Percentiles rank a stretch among this genome's conserved stretches.
These are phyloP conservation scores for Podila epigama DNA, from an alignment of 192 early-diverging fungal species.

Conservation along the genomic window DNA sequence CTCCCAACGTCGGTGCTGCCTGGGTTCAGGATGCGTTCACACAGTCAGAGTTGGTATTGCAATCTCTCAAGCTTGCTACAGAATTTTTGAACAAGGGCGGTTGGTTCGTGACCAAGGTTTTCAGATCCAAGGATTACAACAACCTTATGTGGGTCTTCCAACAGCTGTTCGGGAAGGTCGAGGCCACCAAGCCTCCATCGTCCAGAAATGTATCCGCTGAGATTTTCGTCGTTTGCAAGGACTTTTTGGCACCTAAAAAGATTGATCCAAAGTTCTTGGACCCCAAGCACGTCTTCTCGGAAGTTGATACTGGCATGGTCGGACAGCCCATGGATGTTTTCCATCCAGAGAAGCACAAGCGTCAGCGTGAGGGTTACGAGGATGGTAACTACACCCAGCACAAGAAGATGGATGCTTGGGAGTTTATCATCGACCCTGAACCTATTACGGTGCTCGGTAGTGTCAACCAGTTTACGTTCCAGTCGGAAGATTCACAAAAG, in stretches of 20 bases:
- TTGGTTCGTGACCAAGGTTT: constrained; percentile 96
- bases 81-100: constrained; percentile 93
- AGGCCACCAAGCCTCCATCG: constrained; percentile 97
- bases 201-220: constrained; percentile 99
- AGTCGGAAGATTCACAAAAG: constrained; percentile 70
- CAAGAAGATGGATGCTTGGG: constrained; percentile 74
- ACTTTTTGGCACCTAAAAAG: constrained; percentile 92
- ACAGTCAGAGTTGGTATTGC: constrained; percentile 92
- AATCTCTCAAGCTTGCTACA: constrained; percentile 91
- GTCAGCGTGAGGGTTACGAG: constrained; percentile 96
- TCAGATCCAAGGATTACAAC: constrained; percentile 99
- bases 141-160: constrained; percentile 98
- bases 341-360: constrained; percentile 89
- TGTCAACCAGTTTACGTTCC: constrained; percentile 79
- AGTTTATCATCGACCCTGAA: constrained; percentile 82
- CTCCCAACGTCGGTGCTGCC: constrained; percentile 95
- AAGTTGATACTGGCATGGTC: constrained; percentile 72
- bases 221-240: constrained; percentile 98
- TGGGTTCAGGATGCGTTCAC: constrained; percentile 98
- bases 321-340: constrained; percentile 77
- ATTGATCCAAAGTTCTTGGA: constrained; percentile 95
- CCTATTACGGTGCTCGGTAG: constrained; percentile 81
- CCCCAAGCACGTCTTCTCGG: constrained; percentile 93
- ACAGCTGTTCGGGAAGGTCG: constrained; percentile 94
- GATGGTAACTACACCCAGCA: constrained; percentile 94